Percentiles rank a stretch among this genome's conserved stretches.
Evolutionary conservation across 108 stramenopile genomes (phyloP).

Genomic region (Fragilaria crotonensis): DNA sequence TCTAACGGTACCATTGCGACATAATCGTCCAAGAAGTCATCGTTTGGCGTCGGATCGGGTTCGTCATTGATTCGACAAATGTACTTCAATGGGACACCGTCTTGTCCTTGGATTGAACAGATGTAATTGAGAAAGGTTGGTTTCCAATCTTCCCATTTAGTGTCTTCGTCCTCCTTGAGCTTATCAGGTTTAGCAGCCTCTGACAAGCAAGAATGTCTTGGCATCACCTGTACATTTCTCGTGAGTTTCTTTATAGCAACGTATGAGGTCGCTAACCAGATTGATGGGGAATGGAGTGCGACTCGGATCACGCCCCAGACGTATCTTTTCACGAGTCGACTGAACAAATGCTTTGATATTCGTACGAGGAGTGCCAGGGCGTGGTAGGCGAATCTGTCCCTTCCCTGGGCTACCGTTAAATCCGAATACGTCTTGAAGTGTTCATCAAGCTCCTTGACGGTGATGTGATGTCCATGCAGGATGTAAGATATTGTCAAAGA

Average conservation of each 20-base stretch:
- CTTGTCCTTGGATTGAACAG: not conserved
- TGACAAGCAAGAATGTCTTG: not conserved
- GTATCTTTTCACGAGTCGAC: not conserved
- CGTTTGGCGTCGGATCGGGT: not conserved
- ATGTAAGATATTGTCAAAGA: slow-evolving; percentile 1
- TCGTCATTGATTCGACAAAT: slow-evolving; percentile 1
- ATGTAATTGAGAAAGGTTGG: slow-evolving; percentile 4
- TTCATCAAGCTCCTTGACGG: not conserved
- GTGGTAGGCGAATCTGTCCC: slow-evolving; percentile 5
- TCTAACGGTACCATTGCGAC: not conserved
- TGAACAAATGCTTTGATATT: slow-evolving; percentile 8
- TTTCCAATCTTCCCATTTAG: slow-evolving; percentile 5
- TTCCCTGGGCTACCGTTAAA: slow-evolving; percentile 2
- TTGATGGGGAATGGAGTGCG: not conserved
- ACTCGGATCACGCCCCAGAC: not conserved
- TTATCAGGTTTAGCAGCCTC: slow-evolving; percentile 1
- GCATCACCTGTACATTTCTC: not conserved
- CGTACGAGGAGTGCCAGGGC: slow-evolving; percentile 2
- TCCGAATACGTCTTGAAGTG: slow-evolving; percentile 1
- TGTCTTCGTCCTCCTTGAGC: slow-evolving; percentile 1
- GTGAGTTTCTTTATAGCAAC: slow-evolving; percentile 1
- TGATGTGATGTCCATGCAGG: slow-evolving; percentile 5
- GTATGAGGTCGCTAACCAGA: not conserved
- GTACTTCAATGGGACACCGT: too few species aligned
- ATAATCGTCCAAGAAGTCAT: too few species aligned